phyloP scores from a whole-genome alignment of 1,139 yeast genomes.

The Suhomyces panamericanus region DNA sequence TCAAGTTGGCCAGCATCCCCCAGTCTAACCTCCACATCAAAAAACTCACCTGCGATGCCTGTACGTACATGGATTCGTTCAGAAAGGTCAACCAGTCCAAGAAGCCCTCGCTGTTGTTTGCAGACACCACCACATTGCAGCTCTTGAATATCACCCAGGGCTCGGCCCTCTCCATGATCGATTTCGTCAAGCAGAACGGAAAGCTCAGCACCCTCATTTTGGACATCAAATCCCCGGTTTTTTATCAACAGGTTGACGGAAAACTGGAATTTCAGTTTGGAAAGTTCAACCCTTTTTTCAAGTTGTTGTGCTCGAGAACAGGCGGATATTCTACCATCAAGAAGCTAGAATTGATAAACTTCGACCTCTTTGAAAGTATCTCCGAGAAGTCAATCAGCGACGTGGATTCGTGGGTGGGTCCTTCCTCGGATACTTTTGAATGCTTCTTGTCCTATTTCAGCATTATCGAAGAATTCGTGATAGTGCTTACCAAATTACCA shows the following conservation, averaged over 20 bases:
- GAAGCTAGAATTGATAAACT: conserved; percentile 31
- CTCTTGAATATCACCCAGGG: conserved; percentile 40
- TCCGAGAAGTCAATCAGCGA: conserved; percentile 20
- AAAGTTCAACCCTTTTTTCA: conserved; percentile 44
- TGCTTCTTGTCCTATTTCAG: conserved; percentile 30
- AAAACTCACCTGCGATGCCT: conserved; percentile 26
- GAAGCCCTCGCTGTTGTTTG: conserved; percentile 28
- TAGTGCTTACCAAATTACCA: conserved; percentile 22
- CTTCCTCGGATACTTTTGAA: conserved; percentile 27
- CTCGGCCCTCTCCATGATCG: conserved; percentile 51
- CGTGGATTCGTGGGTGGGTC: conserved; percentile 15
- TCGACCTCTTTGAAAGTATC: conserved; percentile 34
- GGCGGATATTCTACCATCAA: conserved; percentile 35
- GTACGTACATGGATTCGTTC: conserved; percentile 26
- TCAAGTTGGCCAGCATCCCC: conserved; percentile 19
- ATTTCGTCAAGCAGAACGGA: conserved; percentile 31
- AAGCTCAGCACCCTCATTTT: conserved; percentile 37
- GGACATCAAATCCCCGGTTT: conserved; percentile 51
- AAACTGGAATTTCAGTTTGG: conserved; percentile 32
- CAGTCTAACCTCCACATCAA: conserved; percentile 18
- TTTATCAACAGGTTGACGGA: conserved; percentile 27
- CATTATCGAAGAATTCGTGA: conserved; percentile 26
- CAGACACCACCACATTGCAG: conserved; percentile 34
- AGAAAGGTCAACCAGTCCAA: conserved; percentile 17
- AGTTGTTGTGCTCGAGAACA: conserved; percentile 41